Evolutionary conservation across 306 rosid genomes (phyloP).

Genomic region (Aeschynomene evenia): DNA sequence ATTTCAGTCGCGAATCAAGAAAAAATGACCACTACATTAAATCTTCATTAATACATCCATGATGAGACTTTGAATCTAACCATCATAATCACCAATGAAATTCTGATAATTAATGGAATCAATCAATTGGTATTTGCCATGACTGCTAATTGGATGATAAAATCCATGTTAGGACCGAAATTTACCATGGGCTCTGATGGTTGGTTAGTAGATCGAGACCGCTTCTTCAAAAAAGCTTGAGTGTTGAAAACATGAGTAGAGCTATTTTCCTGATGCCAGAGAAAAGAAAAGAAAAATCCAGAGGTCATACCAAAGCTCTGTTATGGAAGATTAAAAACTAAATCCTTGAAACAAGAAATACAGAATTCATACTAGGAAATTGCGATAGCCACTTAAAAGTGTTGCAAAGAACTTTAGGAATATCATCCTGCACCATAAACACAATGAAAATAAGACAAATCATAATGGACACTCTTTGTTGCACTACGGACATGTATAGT

Average conservation of each 20-base stretch:
- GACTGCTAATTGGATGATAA: slow-evolving; percentile 28
- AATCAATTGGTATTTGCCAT: slow-evolving; percentile 15
- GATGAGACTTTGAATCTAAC: not conserved
- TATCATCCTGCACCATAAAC: slow-evolving; percentile 71
- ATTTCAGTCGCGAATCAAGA: slow-evolving; percentile 14
- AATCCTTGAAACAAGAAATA: slow-evolving; percentile 21
- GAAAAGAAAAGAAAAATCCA: not conserved
- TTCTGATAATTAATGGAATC: slow-evolving; percentile 18
- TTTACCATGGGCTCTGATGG: slow-evolving; percentile 92
- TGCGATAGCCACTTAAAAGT: slow-evolving; percentile 93
- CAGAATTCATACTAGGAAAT: slow-evolving; percentile 74
- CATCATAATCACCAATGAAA: slow-evolving; percentile 17
- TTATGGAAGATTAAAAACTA: slow-evolving; percentile 25
- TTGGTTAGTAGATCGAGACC: slow-evolving; percentile 84
- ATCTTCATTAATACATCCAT: slow-evolving; percentile 15
- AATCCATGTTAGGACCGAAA: slow-evolving; percentile 30
- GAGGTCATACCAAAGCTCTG: slow-evolving; percentile 8
- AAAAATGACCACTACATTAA: slow-evolving; percentile 12
- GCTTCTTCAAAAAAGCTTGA: slow-evolving; percentile 91
- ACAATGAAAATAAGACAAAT: slow-evolving; percentile 11
- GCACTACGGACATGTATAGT: slow-evolving; percentile 15
- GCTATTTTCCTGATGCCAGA: slow-evolving; percentile 68
- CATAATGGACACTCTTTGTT: slow-evolving; percentile 24
- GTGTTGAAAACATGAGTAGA: slow-evolving; percentile 74
- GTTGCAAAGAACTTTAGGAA: slow-evolving; percentile 94